Base-by-base conservation (phyloP, 768 basidiomycete species). In the Epithele typhae region DNA sequence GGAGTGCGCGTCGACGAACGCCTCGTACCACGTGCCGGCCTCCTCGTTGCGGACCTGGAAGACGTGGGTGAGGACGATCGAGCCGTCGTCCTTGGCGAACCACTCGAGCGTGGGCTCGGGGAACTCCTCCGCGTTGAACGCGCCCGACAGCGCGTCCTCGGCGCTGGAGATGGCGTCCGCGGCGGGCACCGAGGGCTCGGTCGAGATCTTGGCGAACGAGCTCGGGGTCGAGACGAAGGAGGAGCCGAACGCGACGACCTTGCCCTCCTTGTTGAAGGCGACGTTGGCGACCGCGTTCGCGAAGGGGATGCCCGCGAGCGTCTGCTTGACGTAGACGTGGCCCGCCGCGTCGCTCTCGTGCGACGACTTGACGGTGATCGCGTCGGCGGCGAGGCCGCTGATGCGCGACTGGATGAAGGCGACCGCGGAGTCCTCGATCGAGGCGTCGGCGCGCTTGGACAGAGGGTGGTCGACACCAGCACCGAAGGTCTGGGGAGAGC, bases 1-100 rank as follows among this genome's bases (percentile, higher is more conserved):
- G n/a, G 71, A 64, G 51, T 75, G 73, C 5, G 76, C 79, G 52
- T 82, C 79, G 36, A 82, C 71, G 47, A 76, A 78, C 0, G 76
- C 79, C 59, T 82, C 76, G 53, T 69, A 73, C 75, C 76, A 82
- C 8, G 72, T 67, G 36, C 75, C 63, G 21, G 64, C 51, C 47
- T 63, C 59, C 40, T 66, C 57, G 58, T 73, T 71, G 57, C 70
- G 64, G 44, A 74, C 66, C 56, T 73, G 71, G 33, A 73, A 53
- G 45, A 67, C 61, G 55, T 75, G 69, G 3, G 70, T 64, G 8
- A 77, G 67, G 15, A 58, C 65, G 19, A 59, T 64, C 3, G 64
- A 60, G 22, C 68, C 68, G 52, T 75, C 70, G 1, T 66, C 57
- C 41, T 63, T 64, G 27, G 61, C 68, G 37, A 75, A 57, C 59